Evolutionary conservation across 2,329 filamentous ascomycete genomes (phyloP), one percentile per base, ranked within the genome.

Genomic region (Xylaria sp.): DNA sequence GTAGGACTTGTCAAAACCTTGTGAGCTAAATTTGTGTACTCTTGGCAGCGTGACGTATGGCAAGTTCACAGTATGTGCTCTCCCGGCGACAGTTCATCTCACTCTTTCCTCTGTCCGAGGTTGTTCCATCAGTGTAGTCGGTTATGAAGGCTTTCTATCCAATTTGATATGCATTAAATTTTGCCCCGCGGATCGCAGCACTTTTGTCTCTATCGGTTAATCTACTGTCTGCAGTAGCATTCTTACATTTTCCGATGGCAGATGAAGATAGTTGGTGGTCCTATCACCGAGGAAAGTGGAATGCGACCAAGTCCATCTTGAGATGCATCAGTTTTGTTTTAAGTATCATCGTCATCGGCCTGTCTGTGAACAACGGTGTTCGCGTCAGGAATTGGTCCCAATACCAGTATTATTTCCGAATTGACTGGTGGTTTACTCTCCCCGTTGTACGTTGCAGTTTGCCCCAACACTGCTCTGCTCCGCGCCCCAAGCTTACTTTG

Each of bases 251-350:
- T 23, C 62, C 58, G n/a, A 68, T 68, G 66, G 66, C 62, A 20
- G 23, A 43, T 43, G 34, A 55, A 20, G 62, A 18, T 41, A 28
- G 12, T 32, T 62, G 62, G 43, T 63, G 53, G 67, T 63, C 63
- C 25, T 48, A 59, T 46, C 67, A 69, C 39, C 43, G 23, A 28
- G 60, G 60, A 34, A 41, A n/a, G n/a, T 69, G 64, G 64, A 69
- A 69, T 48, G 13, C 6, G 43, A 61, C 56, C 15, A 69, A 69
- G 57, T n/a, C 62, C 2, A 18, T 34, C 36, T 43, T 69, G 20
- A 60, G 67, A n/a, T 61, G 34, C 39, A 20, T 61, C 32, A 67
- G 64, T 30, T 55, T 67, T 20, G 43, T 48, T 4, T 15, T 65
- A 2, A 48, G 60, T 20, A 43, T 69, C 15, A 23, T 61, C 43